Base-by-base conservation (phyloP, 2,329 filamentous ascomycete genomes). In the Penicillium rolfsii region DNA sequence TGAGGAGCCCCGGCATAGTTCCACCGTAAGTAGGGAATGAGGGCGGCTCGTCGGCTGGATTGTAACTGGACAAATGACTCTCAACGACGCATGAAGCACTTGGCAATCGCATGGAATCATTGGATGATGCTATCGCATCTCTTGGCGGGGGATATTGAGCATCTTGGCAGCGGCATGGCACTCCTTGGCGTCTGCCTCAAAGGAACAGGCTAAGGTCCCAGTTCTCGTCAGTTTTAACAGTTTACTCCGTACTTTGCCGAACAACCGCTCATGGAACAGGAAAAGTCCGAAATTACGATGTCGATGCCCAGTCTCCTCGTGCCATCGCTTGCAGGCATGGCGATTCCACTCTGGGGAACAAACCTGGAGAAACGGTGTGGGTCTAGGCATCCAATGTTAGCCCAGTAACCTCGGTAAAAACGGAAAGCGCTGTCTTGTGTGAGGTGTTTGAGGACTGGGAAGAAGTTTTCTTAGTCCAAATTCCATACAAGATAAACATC, bases 1-100 rank as follows among this genome's bases (percentile, higher is more conserved):
- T 57, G 24, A 59, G 61, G 35, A 33, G 19, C 19, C 19, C 19
- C 19, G 19, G 19, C 19, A 16, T 36, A 36, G 43, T 62, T 57
- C 48, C 56, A 59, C 45, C 55, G 60, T 50, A 28, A 36, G 38
- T 50, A 28, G 26, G 4, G 50, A 19, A 62, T 64, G 62, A 60
- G 65, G 61, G 65, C 64, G 62, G 58, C 45, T 65, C 43, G 22
- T 6, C 16, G 53, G 43, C 43, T 6, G 1, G 9, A 33, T 14
- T 61, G 24, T 64, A 19, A 63, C 52, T 65, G 57, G 65, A 38
- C 50, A 8, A 55, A 35, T 50, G 48, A 28, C n/a, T 35, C 22
- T 11, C n/a, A 22, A 54, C 41, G 45, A 40, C 57, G 50, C 49
- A 57, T 24, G 28, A 61, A 48, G 46, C 55, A 19, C 61, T 65